A percentile compares a stretch with the other conserved stretches of the same genome.
Evolutionary conservation across 2,329 filamentous ascomycete genomes (phyloP).

Genomic region (Colletotrichum gigasporum): DNA sequence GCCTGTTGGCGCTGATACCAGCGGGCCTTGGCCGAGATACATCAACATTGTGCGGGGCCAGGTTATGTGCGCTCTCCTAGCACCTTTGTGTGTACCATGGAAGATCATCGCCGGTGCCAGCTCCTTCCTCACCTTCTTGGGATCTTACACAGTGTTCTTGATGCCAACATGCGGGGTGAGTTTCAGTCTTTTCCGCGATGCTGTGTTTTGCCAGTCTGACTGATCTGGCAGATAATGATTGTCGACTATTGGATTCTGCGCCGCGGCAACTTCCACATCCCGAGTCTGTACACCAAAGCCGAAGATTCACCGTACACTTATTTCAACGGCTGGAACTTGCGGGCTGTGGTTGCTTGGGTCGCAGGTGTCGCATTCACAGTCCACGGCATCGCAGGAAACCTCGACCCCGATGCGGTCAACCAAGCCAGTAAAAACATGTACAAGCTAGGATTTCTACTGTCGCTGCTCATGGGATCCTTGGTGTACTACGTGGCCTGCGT

Average conservation of each 20-base stretch:
- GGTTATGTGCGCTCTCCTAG: conserved; percentile 41
- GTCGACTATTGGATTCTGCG: conserved; percentile 45
- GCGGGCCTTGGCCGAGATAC: conserved; percentile 39
- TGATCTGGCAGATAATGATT: conserved; percentile 41
- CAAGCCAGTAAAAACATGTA: conserved; percentile 38
- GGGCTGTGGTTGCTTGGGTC: conserved; percentile 34
- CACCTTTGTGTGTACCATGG: conserved; percentile 44
- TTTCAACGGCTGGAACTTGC: conserved; percentile 40
- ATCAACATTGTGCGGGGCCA: conserved; percentile 44
- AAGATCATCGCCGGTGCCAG: conserved; percentile 36
- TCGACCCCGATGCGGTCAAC: conserved; percentile 34
- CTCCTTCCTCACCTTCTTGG: conserved; percentile 37
- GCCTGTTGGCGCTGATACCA: conserved; percentile 43
- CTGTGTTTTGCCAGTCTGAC: not conserved
- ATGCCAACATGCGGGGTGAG: conserved; percentile 44
- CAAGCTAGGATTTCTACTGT: conserved; percentile 39
- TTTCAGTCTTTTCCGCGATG: not conserved
- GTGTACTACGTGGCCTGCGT: conserved; percentile 35
- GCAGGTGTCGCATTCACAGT: conserved; percentile 35
- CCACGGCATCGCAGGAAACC: conserved; percentile 37
- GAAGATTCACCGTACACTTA: conserved; percentile 40
- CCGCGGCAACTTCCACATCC: conserved; percentile 44
- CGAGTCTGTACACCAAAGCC: conserved; percentile 39
- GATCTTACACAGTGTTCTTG: conserved; percentile 37
- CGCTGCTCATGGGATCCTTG: conserved; percentile 36